These are phyloP conservation scores for Thymus mandschuricus DNA, from an alignment of 257 asterid genomes.

Conservation along the genomic window DNA sequence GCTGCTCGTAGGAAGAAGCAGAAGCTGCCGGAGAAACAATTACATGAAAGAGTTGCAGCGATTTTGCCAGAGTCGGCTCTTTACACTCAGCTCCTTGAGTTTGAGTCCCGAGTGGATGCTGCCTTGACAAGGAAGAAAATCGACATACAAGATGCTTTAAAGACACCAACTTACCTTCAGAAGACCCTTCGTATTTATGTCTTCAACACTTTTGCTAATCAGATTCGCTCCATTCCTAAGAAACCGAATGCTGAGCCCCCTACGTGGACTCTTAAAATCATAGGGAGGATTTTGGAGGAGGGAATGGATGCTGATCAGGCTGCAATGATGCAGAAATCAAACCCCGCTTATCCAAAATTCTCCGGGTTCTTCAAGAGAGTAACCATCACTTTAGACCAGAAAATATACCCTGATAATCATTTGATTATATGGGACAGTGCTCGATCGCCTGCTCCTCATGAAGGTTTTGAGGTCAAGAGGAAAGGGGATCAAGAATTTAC, in stretches of 20 bases:
- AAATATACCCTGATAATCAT: slow-evolving; percentile 87
- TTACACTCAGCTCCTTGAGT: slow-evolving; percentile 93
- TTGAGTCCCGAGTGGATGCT: slow-evolving; percentile 91
- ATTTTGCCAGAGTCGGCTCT: slow-evolving; percentile 97
- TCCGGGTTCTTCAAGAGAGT: slow-evolving; percentile 92
- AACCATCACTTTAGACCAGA: slow-evolving; percentile 87
- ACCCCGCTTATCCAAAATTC: slow-evolving; percentile 74
- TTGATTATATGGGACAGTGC: slow-evolving; percentile 87
- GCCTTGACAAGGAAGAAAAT: slow-evolving; percentile 88
- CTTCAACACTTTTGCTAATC: slow-evolving; percentile 87
- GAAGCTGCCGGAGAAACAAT: slow-evolving; percentile 91
- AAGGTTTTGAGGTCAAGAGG: slow-evolving; percentile 97
- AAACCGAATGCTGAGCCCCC: slow-evolving; percentile 90
- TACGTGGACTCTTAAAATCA: slow-evolving; percentile 93
- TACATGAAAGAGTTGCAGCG: slow-evolving; percentile 92
- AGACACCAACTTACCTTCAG: slow-evolving; percentile 77
- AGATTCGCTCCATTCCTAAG: slow-evolving; percentile 73
- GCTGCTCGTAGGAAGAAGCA: slow-evolving; percentile 95
- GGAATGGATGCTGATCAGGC: slow-evolving; percentile 92
- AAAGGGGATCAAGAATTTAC: slow-evolving; percentile 94
- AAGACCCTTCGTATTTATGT: slow-evolving; percentile 89
- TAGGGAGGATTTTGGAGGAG: slow-evolving; percentile 93
- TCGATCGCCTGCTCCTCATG: slow-evolving; percentile 88
- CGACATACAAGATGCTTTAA: slow-evolving; percentile 90
- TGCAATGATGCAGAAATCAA: slow-evolving; percentile 77